phyloP scores from a whole-genome alignment of 495 filamentous ascomycete species.

The Penicillium ucsense region DNA sequence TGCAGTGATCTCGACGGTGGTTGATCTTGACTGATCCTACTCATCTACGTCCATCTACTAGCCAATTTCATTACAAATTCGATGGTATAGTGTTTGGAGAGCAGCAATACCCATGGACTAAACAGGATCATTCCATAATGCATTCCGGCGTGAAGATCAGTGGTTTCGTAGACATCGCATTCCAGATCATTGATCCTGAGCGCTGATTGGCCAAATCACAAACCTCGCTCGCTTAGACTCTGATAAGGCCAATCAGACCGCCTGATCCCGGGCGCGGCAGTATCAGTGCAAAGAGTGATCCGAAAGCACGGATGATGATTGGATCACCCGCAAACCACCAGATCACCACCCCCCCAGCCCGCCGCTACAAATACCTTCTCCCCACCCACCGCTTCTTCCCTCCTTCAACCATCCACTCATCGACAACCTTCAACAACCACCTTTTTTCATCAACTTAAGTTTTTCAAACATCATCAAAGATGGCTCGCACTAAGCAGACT shows the following conservation, averaged over 20 bases:
- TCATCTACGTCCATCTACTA: too few relatives aligned
- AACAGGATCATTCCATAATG: conserved; percentile 7
- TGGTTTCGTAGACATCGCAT: conserved; percentile 18
- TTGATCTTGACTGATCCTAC: too few relatives aligned
- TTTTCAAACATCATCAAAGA: conserved; percentile 45
- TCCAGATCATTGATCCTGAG: conserved; percentile 32
- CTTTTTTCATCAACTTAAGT: conserved; percentile 33
- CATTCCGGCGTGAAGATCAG: conserved; percentile 30
- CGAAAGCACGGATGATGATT: conserved; percentile 13
- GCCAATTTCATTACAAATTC: too few relatives aligned
- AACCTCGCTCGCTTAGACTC: conserved; percentile 26
- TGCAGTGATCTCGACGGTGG: neutral
- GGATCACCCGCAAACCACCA: conserved; percentile 13
- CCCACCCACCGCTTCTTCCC: conserved; percentile 41
- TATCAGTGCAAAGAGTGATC: conserved; percentile 11
- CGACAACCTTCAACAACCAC: conserved; percentile 26
- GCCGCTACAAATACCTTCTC: conserved; percentile 43
- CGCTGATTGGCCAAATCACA: conserved; percentile 27
- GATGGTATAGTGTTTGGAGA: too few relatives aligned
- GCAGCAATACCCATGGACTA: too few relatives aligned
- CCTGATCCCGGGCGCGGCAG: neutral
- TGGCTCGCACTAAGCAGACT: conserved; percentile 99
- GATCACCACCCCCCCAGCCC: conserved; percentile 32
- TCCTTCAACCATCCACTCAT: conserved; percentile 30
- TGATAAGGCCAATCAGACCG: conserved; percentile 8